Evolutionary conservation across 1,284 basidiomycete species (phyloP), one percentile per base, ranked within the genome.

Genomic region (Omphalotus olearius): DNA sequence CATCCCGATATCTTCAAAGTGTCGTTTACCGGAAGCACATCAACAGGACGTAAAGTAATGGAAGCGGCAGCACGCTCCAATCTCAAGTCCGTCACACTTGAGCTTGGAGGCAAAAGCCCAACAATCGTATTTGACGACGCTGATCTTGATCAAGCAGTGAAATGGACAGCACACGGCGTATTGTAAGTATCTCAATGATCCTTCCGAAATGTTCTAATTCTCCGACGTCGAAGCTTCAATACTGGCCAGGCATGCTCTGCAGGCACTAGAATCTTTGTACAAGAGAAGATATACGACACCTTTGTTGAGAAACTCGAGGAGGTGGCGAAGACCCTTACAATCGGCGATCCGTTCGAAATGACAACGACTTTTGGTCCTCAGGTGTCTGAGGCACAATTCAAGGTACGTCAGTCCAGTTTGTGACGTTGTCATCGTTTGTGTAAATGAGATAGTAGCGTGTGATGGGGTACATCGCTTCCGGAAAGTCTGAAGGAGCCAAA

Each of bases 31-130:
- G 87, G 87, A 14, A 80, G 75, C 90, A 1, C 74, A 14, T 20
- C 88, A 40, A 85, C 92, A 30, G 95, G 47, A 18, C 42, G 95
- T 4, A 81, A 91, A 18, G 81, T 92, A 68, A 76, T 86, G 71
- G 76, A 85, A 62, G 78, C 83, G 3, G 80, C 88, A 0, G 78
- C 87, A 2, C 76, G 80, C 64, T 79, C 75, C 40, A 89, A 91
- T 66, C 66, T 92, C 59, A 91, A 90, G 72, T 79, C 79, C 48
- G 82, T 90, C 50, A 85, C 85, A n/a, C 78, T 91, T 60, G 88
- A 91, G 69, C 80, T 98, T 45, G 94, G 94, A 36, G 93, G 94
- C 35, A 98, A 97, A 79, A 87, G 85, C 55, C 90, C 93, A 18
- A 90, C 85, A 64, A 79, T 88, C 64, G 74, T 89, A 55, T 88